Evolutionary conservation across 2,329 filamentous ascomycete species (phyloP), one percentile per base, ranked within the genome.

Genomic region (Sphaerostilbella broomeana): DNA sequence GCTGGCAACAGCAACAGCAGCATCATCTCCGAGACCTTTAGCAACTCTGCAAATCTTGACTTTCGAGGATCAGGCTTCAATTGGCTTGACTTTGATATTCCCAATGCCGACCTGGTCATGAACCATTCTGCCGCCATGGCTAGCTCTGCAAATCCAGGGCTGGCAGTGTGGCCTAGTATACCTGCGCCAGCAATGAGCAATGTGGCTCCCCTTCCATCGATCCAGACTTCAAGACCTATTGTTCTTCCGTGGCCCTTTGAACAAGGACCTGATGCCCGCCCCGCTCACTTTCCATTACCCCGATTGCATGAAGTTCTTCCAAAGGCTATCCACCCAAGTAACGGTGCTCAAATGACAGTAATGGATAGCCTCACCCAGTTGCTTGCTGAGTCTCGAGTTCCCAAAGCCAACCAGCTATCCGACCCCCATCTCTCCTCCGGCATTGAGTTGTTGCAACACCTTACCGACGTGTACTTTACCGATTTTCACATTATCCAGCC

Each of bases 401-500:
- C 49, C 1, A 20, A 19, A 3, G 35, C 40, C 7, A 44, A 48
- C 25, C 42, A 51, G 16, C 13, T 47, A 2, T 19, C 16, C 7
- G 46, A 49, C 10, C 16, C 43, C 3, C 43, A 43, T 20, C 42
- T 45, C 15, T 33, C 41, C 1, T 44, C 50, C 7, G 56, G 48
- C 1, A 43, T 51, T 2, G 26, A 44, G 10, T 29, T 55, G 19
- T 42, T 58, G 3, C 44, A 49, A 27, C 44, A 43, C 10, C 45
- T 57, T 12, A 36, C 53, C 4, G 44, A 52, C 17, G 42, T 46
- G 2, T 60, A 54, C 33, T 51, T 59, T 5, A 25, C 45, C 3
- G 30, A 34, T 7, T 60, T 58, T 34, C 55, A 59, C 26, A 44
- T 48, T 3, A 52, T 58, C 26, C 50, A 55, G 24, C 51, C 57